These are phyloP conservation scores for Erodium texanum DNA, from an alignment of 441 rosid genomes.

Conservation along the genomic window DNA sequence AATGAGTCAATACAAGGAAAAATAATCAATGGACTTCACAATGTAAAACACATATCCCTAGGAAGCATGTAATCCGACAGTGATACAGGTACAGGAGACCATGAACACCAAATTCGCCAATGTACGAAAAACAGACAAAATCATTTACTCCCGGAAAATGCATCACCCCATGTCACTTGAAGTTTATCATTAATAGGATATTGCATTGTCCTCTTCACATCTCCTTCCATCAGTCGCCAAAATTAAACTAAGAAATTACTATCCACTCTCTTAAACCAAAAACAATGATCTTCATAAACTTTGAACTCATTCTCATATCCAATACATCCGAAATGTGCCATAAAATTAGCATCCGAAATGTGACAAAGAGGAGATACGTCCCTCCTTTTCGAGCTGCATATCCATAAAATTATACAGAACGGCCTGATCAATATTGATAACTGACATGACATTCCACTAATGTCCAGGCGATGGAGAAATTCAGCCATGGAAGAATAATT, in stretches of 20 bases:
- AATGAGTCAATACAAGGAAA: not conserved
- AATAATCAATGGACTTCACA: not conserved
- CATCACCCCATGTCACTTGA: not conserved
- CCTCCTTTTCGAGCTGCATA: too few species aligned
- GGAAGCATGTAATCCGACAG: not conserved
- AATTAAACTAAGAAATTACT: not conserved
- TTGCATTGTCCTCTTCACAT: not conserved
- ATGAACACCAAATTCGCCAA: not conserved
- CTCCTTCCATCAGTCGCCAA: not conserved
- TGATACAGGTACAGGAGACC: not conserved
- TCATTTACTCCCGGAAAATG: not conserved
- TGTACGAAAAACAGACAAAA: not conserved
- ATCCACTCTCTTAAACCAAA: not conserved
- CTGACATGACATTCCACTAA: not conserved
- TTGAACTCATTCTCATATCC: not conserved
- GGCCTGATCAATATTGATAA: not conserved
- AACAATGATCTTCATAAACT: not conserved
- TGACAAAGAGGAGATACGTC: too few species aligned
- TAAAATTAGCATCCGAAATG: not conserved
- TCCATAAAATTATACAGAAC: not conserved
- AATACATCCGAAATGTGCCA: not conserved
- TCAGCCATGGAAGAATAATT: not conserved
- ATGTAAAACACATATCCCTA: not conserved
- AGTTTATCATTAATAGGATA: not conserved
- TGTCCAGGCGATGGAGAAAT: not conserved